These are phyloP conservation scores for Trametes polyzona DNA, from an alignment of 1,284 basidiomycete species.

Conservation along the genomic window DNA sequence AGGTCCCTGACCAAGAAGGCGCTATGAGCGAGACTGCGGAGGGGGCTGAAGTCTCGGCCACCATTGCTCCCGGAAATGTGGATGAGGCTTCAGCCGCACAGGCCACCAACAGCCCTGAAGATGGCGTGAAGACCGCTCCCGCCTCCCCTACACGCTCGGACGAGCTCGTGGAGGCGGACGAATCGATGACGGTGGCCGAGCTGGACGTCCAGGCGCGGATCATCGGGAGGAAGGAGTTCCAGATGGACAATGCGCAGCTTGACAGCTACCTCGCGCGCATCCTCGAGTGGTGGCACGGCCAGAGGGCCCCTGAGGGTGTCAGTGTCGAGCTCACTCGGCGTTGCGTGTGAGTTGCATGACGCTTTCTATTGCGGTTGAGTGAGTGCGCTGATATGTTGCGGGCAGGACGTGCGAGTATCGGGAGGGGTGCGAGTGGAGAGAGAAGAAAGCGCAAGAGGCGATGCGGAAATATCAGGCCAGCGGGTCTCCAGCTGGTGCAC, in stretches of 20 bases:
- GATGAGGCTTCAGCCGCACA: not conserved
- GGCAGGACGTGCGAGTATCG: conserved; percentile 79
- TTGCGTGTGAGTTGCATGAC: conserved; percentile 76
- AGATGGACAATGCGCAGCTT: conserved; percentile 59
- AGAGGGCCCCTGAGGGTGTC: conserved; percentile 71
- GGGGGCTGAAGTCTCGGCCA: not conserved
- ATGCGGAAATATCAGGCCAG: conserved; percentile 1
- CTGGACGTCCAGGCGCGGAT: conserved; percentile 42
- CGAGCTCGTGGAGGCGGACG: conserved; percentile 14
- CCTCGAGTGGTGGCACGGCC: conserved; percentile 78
- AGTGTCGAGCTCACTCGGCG: conserved; percentile 59
- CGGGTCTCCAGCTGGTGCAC: not conserved
- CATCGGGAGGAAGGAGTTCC: conserved; percentile 70
- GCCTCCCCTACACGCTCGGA: conserved; percentile 5
- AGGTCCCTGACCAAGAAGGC: too few relatives aligned
- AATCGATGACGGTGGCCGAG: conserved; percentile 18
- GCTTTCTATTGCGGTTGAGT: conserved; percentile 1
- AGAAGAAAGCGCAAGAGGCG: conserved; percentile 59
- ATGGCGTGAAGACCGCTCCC: conserved; percentile 7
- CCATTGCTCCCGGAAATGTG: too few relatives aligned
- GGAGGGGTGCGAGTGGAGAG: conserved; percentile 84
- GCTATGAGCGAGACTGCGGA: too few relatives aligned
- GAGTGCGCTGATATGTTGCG: not conserved
- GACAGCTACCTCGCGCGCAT: conserved; percentile 59
- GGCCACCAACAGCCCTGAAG: not conserved